A percentile compares a stretch with the other conserved stretches of the same genome.
phyloP scores from a whole-genome alignment of 768 basidiomycete species.

The Macrolepiota dolichaula region DNA sequence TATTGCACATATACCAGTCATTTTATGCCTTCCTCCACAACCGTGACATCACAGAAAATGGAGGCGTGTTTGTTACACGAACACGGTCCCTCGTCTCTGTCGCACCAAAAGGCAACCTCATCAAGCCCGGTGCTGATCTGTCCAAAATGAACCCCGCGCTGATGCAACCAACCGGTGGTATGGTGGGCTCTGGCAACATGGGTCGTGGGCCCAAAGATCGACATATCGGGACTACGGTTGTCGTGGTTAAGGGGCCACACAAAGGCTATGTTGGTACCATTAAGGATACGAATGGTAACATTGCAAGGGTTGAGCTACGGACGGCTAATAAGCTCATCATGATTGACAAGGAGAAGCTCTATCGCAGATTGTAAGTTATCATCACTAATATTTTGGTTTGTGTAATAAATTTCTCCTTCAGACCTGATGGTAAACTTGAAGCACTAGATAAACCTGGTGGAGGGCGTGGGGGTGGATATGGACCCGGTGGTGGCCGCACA shows the following conservation, averaged over 20 bases:
- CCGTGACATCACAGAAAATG: constrained; percentile 85
- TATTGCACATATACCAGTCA: constrained; percentile 92
- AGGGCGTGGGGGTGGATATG: constrained; percentile 14
- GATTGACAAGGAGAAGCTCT: constrained; percentile 77
- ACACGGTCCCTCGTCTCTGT: constrained; percentile 78
- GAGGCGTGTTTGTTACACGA: constrained; percentile 92
- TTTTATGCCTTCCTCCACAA: constrained; percentile 94
- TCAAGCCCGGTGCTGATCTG: constrained; percentile 69
- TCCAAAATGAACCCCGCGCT: constrained; percentile 91
- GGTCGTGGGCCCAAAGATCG: constrained; percentile 79
- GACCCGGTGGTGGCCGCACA: constrained; percentile 20
- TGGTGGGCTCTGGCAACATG: constrained; percentile 77
- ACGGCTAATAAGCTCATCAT: constrained; percentile 84
- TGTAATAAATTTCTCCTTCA: constrained; percentile 21
- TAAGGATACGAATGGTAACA: constrained; percentile 89
- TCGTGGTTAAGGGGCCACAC: constrained; percentile 80
- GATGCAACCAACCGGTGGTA: constrained; percentile 61
- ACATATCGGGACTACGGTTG: constrained; percentile 75
- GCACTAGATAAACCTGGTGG: constrained; percentile 38
- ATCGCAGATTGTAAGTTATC: constrained; percentile 63
- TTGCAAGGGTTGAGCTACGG: constrained; percentile 89
- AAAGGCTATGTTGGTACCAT: constrained; percentile 91
- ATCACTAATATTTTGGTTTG: neutral
- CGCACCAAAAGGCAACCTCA: constrained; percentile 78
- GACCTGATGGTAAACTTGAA: constrained; percentile 54